phyloP scores from a whole-genome alignment of 192 early-diverging fungal genomes.

The Gonapodya prolifera region DNA sequence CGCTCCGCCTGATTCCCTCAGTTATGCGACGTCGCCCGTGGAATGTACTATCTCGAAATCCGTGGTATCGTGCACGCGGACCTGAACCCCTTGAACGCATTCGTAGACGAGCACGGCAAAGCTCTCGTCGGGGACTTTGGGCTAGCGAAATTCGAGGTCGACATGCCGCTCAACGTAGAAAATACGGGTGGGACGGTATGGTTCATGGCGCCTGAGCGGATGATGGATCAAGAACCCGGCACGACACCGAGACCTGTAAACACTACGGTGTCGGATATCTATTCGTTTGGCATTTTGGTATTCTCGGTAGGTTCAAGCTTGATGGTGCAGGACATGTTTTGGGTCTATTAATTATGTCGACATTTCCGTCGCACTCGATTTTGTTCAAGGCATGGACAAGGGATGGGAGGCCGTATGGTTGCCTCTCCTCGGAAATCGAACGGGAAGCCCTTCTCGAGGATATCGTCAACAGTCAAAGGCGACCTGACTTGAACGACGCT shows the following conservation, averaged over 20 bases:
- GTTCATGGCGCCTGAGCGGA: background rate
- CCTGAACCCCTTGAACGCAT: background rate
- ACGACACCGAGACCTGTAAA: background rate
- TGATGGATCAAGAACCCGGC: background rate
- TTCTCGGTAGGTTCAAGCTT: background rate
- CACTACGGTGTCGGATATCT: background rate
- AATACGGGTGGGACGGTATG: background rate
- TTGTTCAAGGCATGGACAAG: background rate
- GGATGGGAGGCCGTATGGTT: background rate
- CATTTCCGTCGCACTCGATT: too few species aligned
- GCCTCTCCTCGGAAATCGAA: too few species aligned
- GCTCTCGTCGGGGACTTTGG: background rate
- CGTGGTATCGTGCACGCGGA: background rate
- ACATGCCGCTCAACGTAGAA: background rate
- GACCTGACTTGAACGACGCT: background rate
- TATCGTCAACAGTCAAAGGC: background rate
- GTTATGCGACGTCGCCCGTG: slow-evolving; percentile 2
- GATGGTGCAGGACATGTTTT: background rate
- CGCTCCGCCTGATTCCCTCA: background rate
- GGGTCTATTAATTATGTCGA: background rate
- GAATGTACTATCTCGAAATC: background rate
- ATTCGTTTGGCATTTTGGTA: background rate
- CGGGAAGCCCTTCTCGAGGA: background rate
- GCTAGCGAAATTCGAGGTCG: background rate
- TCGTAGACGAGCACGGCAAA: background rate